Conservation (phyloP, 2,329 filamentous ascomycete genomes). For the Aspergillus terreus region DNA sequence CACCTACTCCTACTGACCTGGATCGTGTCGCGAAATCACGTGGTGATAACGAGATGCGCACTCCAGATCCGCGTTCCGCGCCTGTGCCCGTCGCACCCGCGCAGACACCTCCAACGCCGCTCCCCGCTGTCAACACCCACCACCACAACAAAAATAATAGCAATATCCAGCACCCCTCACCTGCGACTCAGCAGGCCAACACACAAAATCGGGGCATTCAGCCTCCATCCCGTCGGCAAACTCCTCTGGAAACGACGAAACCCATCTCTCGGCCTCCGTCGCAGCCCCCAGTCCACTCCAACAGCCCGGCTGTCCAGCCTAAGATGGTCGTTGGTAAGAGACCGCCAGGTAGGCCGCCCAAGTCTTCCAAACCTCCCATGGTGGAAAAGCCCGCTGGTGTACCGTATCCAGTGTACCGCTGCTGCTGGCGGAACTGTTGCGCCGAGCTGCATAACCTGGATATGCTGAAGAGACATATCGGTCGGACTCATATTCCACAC, state of each 20-base stretch:
- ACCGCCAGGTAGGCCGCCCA: conserved; percentile 16
- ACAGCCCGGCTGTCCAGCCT: neutral
- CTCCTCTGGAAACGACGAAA: neutral
- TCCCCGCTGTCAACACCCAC: neutral
- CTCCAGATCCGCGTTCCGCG: neutral
- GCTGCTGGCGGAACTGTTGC: conserved; percentile 55
- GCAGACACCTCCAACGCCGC: neutral
- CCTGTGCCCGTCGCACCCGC: neutral
- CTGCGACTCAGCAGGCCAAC: neutral
- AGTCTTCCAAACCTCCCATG: conserved; percentile 15
- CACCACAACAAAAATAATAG: neutral
- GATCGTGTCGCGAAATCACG: neutral
- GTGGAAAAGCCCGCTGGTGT: conserved; percentile 13
- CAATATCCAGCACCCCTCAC: neutral
- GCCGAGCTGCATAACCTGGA: conserved; percentile 60
- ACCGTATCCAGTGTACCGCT: conserved; percentile 48
- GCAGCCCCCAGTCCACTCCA: neutral
- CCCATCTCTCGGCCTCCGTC: neutral
- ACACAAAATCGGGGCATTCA: neutral
- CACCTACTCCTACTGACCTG: neutral
- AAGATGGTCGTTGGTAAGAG: conserved; percentile 15
- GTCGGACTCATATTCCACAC: conserved; percentile 50
- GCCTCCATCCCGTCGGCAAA: neutral
- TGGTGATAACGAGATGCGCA: neutral
- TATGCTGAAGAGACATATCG: conserved; percentile 56